Percentiles rank a stretch among this genome's conserved stretches.
These are phyloP conservation scores for Phytomonas serpens DNA, from an alignment of 208 protist genomes.

Conservation along the genomic window DNA sequence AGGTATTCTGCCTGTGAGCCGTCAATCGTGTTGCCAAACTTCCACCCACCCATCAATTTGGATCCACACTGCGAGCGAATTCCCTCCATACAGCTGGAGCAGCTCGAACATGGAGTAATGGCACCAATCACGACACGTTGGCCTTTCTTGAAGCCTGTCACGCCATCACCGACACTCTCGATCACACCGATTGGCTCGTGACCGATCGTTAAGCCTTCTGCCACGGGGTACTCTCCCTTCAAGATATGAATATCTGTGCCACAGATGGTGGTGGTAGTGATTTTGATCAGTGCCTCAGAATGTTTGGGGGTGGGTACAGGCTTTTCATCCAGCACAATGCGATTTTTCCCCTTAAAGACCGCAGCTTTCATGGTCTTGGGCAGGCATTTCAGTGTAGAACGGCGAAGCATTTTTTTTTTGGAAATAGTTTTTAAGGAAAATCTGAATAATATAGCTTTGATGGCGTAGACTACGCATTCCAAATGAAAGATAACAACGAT, in stretches of 20 bases:
- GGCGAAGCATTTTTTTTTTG: slow-evolving; percentile 19
- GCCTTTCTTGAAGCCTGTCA: slow-evolving; percentile 19
- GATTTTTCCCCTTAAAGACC: slow-evolving; percentile 22
- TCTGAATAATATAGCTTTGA: slow-evolving; percentile 3
- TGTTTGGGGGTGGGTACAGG: slow-evolving; percentile 19
- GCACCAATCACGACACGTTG: slow-evolving; percentile 22
- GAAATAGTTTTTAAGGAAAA: too few species aligned
- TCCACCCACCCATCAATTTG: slow-evolving; percentile 13
- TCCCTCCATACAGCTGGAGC: slow-evolving; percentile 20
- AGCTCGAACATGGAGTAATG: slow-evolving; percentile 23
- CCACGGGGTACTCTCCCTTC: slow-evolving; percentile 20
- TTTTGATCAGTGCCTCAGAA: slow-evolving; percentile 25
- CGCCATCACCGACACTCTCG: slow-evolving; percentile 21
- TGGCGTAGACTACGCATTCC: background rate
- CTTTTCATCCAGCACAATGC: slow-evolving; percentile 22
- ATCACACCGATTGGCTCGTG: slow-evolving; percentile 27
- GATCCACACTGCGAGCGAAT: slow-evolving; percentile 21
- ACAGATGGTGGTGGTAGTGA: slow-evolving; percentile 33
- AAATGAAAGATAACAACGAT: background rate
- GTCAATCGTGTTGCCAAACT: slow-evolving; percentile 23
- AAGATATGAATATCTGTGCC: slow-evolving; percentile 26
- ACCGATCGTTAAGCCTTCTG: slow-evolving; percentile 20
- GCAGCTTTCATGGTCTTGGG: slow-evolving; percentile 27
- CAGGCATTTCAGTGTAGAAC: slow-evolving; percentile 2
- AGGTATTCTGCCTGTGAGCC: slow-evolving; percentile 30